Percentiles rank a stretch among this genome's conserved stretches.
These are phyloP conservation scores for Rhizopogon parksii DNA, from an alignment of 1,284 basidiomycete species.

Conservation along the genomic window DNA sequence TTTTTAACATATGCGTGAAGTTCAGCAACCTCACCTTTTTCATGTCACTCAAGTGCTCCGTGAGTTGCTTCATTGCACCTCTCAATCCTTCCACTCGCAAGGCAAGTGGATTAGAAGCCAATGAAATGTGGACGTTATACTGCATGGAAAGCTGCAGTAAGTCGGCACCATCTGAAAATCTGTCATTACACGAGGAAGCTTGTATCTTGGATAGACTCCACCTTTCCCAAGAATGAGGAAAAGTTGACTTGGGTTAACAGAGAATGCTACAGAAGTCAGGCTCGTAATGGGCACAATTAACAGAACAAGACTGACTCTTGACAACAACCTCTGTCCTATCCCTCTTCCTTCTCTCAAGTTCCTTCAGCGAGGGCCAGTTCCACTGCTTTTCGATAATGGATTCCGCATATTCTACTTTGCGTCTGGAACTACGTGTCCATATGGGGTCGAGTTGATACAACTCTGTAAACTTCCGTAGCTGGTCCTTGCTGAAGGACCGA, in stretches of 20 bases:
- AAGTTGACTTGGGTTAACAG: conserved; percentile 50
- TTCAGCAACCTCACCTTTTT: conserved; percentile 36
- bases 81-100: conserved; percentile 54
- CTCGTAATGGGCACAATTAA: conserved; percentile 5
- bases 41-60: conserved; percentile 39
- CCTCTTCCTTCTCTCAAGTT: conserved; percentile 41
- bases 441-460: conserved; percentile 37
- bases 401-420: conserved; percentile 45
- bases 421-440: conserved; percentile 25
- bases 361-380: conserved; percentile 57
- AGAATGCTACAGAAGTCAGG: conserved; percentile 38
- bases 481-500: conserved; percentile 57
- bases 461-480: conserved; percentile 49
- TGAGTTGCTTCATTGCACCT: conserved; percentile 38
- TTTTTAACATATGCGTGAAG: conserved; percentile 2
- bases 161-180: conserved; percentile 51
- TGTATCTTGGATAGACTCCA: conserved; percentile 23
- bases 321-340: conserved; percentile 48
- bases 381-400: conserved; percentile 58
- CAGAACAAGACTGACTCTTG: conserved; percentile 36
- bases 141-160: conserved; percentile 50
- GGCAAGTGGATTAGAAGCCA: conserved; percentile 48
- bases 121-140: conserved; percentile 55
- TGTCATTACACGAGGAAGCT: conserved; percentile 8
- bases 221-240: conserved; percentile 71